Evolutionary conservation across 495 filamentous ascomycete species (phyloP).

Genomic region (Cenococcum geophilum): DNA sequence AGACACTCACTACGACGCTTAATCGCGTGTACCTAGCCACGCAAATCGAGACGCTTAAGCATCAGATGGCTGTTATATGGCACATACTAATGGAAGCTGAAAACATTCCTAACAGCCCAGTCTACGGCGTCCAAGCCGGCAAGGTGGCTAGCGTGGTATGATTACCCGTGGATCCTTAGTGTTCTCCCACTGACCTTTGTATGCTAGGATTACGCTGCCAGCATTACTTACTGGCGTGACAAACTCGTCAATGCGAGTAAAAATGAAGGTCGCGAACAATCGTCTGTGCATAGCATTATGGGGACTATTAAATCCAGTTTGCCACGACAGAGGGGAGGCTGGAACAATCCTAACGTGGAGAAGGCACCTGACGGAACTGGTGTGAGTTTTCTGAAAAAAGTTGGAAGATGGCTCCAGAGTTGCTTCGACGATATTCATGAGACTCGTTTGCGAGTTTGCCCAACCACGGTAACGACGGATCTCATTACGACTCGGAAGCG

Average conservation of each 20-base stretch:
- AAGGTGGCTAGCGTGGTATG: not conserved
- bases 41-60: not conserved
- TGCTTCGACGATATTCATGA: not conserved
- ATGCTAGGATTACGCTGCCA: not conserved
- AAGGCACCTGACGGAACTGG: not conserved
- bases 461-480: not conserved
- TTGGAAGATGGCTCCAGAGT: not conserved
- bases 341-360: not conserved
- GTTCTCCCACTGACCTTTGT: not conserved
- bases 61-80: not conserved
- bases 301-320: not conserved
- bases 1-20: not conserved
- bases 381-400: not conserved
- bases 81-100: not conserved
- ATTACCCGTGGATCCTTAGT: not conserved
- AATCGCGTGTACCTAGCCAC: not conserved
- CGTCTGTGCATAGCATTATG: not conserved
- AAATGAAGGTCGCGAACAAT: not conserved
- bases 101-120: not conserved
- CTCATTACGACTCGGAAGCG: not conserved
- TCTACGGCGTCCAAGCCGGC: not conserved
- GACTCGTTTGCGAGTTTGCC: not conserved
- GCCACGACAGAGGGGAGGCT: not conserved
- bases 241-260: not conserved
- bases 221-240: not conserved